Base-by-base conservation (phyloP, 2,329 filamentous ascomycete genomes). In the Penicillium sclerotigenum region DNA sequence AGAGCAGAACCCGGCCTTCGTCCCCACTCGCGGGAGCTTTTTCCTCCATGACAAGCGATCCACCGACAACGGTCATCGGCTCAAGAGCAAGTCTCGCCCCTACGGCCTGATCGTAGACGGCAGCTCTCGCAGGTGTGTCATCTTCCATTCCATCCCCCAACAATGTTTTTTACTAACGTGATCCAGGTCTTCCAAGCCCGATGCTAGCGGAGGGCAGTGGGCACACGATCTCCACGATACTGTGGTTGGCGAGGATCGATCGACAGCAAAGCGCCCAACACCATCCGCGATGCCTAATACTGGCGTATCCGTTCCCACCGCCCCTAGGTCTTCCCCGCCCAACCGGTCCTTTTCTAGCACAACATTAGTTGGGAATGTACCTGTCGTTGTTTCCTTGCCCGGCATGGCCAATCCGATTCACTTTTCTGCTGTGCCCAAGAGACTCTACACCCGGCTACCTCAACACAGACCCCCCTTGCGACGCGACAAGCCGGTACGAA, bases 21-120 rank as follows among this genome's bases (percentile, higher is more conserved):
- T 97, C 53, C 93, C 94, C 52, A 97, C 95, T 69, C 83, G 93
- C 63, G 94, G 94, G 57, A 88, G 90, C 59, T 97, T 97, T 80
- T 97, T 97, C 78, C 91, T 97, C 85, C 93, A 97, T 74, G 94
- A 97, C 71, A 90, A 94, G 68, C 85, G 91, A 59, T 87, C 90
- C 65, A 84, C 88, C 54, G 88, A 88, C 51, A 93, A 92, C 74
- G 88, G 88, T 51, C 91, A 93, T 74, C 82, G 89, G 55, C 84
- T 87, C 56, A 76, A 74, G 61, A 58, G 70, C 84, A 73, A 90
- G 85, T 75, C 73, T 74, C 66, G 80, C 73, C 67, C 84, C 75
- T 67, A 82, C 83, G 74, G 74, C 31, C 65, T 77, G 18, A 76
- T 77, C 49, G 74, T 77, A 31, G 74, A 77, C 60, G 74, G 74